phyloP scores from a whole-genome alignment of 208 protist species.

The Acanthamoeba royreba region DNA sequence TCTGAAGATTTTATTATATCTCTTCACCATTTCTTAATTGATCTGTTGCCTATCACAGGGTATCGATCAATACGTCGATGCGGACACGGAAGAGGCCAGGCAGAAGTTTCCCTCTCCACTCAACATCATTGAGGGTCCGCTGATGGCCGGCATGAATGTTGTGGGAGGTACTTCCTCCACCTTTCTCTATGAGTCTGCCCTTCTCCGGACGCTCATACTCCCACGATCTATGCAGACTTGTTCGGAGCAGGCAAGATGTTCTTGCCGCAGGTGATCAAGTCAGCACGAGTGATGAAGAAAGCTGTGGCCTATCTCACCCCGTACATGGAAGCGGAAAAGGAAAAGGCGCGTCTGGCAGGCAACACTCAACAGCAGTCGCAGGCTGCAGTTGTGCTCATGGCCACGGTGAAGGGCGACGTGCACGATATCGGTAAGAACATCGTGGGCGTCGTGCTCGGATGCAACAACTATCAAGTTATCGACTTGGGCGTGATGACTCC shows the following conservation, averaged over 20 bases:
- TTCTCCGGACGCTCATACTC: too few relatives aligned
- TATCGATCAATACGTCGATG: conserved; percentile 91
- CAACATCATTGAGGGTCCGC: conserved; percentile 91
- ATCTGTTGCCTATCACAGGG: too few relatives aligned
- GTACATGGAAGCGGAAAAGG: conserved; percentile 90
- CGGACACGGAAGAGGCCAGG: conserved; percentile 91
- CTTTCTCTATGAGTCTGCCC: too few relatives aligned
- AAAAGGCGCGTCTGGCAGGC: background rate
- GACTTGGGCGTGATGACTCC: conserved; percentile 93
- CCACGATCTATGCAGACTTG: too few relatives aligned
- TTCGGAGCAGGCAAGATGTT: conserved; percentile 97
- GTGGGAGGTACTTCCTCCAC: conserved; percentile 77
- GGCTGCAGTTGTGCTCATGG: conserved; percentile 81
- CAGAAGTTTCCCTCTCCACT: conserved; percentile 75
- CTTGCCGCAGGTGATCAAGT: conserved; percentile 95
- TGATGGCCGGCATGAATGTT: conserved; percentile 93
- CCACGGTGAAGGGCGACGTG: conserved; percentile 97
- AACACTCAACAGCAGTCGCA: conserved; percentile 21
- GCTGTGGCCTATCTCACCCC: conserved; percentile 94
- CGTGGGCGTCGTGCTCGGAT: conserved; percentile 93
- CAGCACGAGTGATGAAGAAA: conserved; percentile 94
- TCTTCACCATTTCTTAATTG: too few relatives aligned
- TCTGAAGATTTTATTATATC: too few relatives aligned
- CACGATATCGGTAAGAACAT: conserved; percentile 98
- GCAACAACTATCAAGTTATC: conserved; percentile 94